Evolutionary conservation across 129 eudicot species (phyloP).

Genomic region (Smallanthus sonchifolius): DNA sequence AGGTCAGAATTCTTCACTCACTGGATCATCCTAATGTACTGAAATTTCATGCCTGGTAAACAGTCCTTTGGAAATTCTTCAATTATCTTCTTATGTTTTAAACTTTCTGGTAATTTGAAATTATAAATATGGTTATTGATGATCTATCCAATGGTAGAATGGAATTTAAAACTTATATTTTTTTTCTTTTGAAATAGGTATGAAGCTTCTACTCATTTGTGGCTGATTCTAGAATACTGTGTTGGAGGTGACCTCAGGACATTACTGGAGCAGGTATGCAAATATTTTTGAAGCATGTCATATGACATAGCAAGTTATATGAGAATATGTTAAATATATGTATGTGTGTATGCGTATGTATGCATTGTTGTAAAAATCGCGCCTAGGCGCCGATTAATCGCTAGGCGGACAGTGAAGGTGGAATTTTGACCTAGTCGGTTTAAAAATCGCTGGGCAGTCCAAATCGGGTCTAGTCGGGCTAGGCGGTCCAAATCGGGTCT

Average conservation of each 20-base stretch:
- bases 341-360: not conserved
- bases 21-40: slow-evolving; percentile 82
- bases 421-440: too few relatives aligned
- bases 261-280: slow-evolving; percentile 72
- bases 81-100: not conserved
- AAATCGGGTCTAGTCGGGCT: too few relatives aligned
- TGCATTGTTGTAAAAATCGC: too few relatives aligned
- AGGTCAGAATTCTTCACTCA: slow-evolving; percentile 83
- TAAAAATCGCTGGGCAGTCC: too few relatives aligned
- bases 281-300: not conserved
- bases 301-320: not conserved
- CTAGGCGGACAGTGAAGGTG: too few relatives aligned
- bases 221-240: slow-evolving; percentile 92
- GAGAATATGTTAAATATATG: not conserved
- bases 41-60: slow-evolving; percentile 75
- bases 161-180: slow-evolving; percentile 4
- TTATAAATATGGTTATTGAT: slow-evolving; percentile 2
- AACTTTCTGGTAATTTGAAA: not conserved
- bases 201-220: slow-evolving; percentile 89
- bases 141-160: slow-evolving; percentile 1
- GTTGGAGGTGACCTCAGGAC: slow-evolving; percentile 94
- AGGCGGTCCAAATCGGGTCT: too few relatives aligned
- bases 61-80: not conserved
- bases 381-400: too few relatives aligned
- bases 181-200: slow-evolving; percentile 49